Base-by-base conservation (phyloP, 139 green algal genomes). In the Chlorella sp. region DNA sequence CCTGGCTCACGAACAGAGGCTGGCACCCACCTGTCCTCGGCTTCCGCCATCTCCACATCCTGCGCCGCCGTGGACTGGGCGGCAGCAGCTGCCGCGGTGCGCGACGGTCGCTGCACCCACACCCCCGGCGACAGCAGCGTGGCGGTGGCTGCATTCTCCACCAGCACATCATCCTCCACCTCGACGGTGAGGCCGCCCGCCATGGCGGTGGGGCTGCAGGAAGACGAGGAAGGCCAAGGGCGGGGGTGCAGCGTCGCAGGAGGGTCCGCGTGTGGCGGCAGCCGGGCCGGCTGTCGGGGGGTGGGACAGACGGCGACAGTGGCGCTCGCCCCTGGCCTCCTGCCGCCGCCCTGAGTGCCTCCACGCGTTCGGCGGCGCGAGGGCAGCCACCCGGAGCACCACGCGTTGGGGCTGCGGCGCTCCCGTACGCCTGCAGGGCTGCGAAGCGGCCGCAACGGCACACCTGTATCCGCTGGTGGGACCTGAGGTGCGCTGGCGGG, bases 101-200 rank as follows among this genome's bases (percentile, higher is more conserved):
- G 78, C n/a, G 65, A 32, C n/a, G 78, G 78, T 3, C 78, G 78
- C 63, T 83, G 78, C 78, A 88, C 65, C 84, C 84, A 88, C 62
- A 88, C 60, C 38, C 63, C 80, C 3, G 84, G 84, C 51, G 84
- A 88, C 15, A 85, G 41, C 20, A 85, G 28, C 32, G 78, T 81
- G 71, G 55, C 67, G 1, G 85, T 32, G 18, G 68, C 78, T 3
- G 78, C 78, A 30, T 89, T 89, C 9, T 85, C 78, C 57, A 85
- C 36, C 51, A 86, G 56, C 34, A 78, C 32, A 41, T 86, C 81
- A 38, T 86, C 81, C 7, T 86, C 81, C 28, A 80, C 51, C 26
- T 86, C 81, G 2, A 80, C 32, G 4, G 26, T 30, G 39, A 83
- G 28, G 39, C 78, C 41, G 18, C 63, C 41, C 20, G 78, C 44